Conservation (phyloP, 108 stramenopile genomes). For the Cyclotella distinguenda region DNA sequence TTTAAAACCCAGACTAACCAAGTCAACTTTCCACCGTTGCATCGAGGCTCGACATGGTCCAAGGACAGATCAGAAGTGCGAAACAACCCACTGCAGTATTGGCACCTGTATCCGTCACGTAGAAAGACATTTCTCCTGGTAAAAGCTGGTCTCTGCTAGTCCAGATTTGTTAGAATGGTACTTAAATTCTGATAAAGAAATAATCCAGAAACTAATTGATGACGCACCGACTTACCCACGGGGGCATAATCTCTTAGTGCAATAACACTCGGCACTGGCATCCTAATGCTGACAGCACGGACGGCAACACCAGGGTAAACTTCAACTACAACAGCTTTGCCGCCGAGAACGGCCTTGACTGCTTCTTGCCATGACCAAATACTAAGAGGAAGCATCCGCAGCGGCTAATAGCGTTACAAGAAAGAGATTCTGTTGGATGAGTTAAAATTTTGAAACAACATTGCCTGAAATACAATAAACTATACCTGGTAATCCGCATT, state of each 20-base stretch:
- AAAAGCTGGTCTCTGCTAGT: constrained; percentile 61
- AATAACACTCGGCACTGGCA: constrained; percentile 79
- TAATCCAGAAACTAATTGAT: background rate
- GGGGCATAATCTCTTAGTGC: constrained; percentile 78
- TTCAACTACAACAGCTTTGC: constrained; percentile 84
- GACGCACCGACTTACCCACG: constrained; percentile 34
- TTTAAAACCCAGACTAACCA: constrained; percentile 68
- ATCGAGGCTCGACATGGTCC: constrained; percentile 80
- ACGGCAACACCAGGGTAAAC: constrained; percentile 73
- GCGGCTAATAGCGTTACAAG: constrained; percentile 22
- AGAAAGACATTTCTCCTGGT: constrained; percentile 85
- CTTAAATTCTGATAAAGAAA: background rate
- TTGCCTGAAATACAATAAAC: background rate
- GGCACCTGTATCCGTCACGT: constrained; percentile 82
- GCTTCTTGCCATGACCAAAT: constrained; percentile 87
- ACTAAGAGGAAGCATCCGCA: constrained; percentile 70
- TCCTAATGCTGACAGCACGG: constrained; percentile 68
- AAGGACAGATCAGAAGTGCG: constrained; percentile 73
- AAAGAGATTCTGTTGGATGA: background rate
- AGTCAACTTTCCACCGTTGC: constrained; percentile 62
- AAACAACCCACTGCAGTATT: constrained; percentile 73
- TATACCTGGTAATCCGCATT: constrained; percentile 84
- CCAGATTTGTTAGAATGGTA: background rate
- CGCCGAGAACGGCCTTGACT: constrained; percentile 80
- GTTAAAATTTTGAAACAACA: background rate